A percentile compares a stretch with the other conserved stretches of the same genome.
phyloP scores from a whole-genome alignment of 345 rosid genomes.

The Firmiana major region DNA sequence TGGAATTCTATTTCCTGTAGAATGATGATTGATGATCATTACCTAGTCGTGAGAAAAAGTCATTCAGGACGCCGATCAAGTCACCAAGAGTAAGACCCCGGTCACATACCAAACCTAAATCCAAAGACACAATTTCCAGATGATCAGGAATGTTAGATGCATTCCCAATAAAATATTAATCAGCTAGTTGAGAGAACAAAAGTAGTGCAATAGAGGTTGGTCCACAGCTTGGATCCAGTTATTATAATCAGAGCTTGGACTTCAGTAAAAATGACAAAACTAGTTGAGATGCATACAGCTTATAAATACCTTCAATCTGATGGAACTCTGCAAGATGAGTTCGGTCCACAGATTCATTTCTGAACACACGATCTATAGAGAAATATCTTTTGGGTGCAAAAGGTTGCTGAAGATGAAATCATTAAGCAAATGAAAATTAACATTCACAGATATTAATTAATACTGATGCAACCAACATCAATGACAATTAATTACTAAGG shows the following conservation, averaged over 20 bases:
- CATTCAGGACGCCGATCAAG: slow-evolving; percentile 78
- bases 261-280: not conserved
- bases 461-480: not conserved
- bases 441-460: not conserved
- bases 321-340: slow-evolving; percentile 98
- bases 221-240: not conserved
- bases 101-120: slow-evolving; percentile 85
- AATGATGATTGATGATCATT: slow-evolving; percentile 13
- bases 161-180: not conserved
- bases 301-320: slow-evolving; percentile 80
- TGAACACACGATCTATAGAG: slow-evolving; percentile 95
- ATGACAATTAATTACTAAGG: not conserved
- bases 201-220: not conserved
- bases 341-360: slow-evolving; percentile 95
- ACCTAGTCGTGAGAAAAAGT: slow-evolving; percentile 95
- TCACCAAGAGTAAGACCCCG: slow-evolving; percentile 90
- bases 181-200: not conserved
- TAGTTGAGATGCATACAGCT: not conserved
- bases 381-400: slow-evolving; percentile 82
- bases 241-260: not conserved
- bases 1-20: slow-evolving; percentile 4
- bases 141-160: not conserved
- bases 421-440: not conserved
- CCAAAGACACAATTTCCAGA: slow-evolving; percentile 13
- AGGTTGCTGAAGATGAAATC: slow-evolving; percentile 37